These are phyloP conservation scores for Rhizopogon sp. DNA, from an alignment of 768 basidiomycete species.

Conservation along the genomic window DNA sequence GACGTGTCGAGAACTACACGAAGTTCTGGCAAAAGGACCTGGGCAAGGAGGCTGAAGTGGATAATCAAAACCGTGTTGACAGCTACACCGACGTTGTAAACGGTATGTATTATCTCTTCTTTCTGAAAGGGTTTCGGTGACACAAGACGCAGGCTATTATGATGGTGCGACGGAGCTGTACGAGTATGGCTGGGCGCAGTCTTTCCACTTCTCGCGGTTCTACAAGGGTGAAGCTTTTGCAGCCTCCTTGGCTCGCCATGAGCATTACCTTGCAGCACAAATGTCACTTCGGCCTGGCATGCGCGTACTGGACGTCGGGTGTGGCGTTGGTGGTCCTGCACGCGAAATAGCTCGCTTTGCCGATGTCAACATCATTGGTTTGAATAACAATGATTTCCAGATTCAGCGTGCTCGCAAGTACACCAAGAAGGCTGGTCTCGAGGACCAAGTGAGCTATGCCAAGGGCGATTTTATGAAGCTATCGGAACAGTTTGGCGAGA, in stretches of 20 bases:
- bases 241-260: constrained; percentile 76
- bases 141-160: constrained; percentile 66
- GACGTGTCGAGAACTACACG: constrained; percentile 81
- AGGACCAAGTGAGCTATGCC: constrained; percentile 69
- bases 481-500: constrained; percentile 80
- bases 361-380: constrained; percentile 71
- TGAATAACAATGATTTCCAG: constrained; percentile 96
- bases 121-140: neutral
- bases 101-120: constrained; percentile 38
- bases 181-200: constrained; percentile 84
- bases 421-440: constrained; percentile 65
- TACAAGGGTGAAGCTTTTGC: constrained; percentile 77
- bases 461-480: constrained; percentile 96
- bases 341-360: constrained; percentile 87
- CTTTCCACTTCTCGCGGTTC: constrained; percentile 94
- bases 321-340: constrained; percentile 92
- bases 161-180: constrained; percentile 91
- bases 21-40: constrained; percentile 89
- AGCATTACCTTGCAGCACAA: constrained; percentile 87
- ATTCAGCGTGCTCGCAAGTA: constrained; percentile 75
- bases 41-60: constrained; percentile 54
- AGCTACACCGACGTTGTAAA: constrained; percentile 94
- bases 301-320: constrained; percentile 93
- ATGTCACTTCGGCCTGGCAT: constrained; percentile 81
- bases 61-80: constrained; percentile 69